phyloP scores from a whole-genome alignment of 768 basidiomycete genomes.

The Kwoniella dejecticola region DNA sequence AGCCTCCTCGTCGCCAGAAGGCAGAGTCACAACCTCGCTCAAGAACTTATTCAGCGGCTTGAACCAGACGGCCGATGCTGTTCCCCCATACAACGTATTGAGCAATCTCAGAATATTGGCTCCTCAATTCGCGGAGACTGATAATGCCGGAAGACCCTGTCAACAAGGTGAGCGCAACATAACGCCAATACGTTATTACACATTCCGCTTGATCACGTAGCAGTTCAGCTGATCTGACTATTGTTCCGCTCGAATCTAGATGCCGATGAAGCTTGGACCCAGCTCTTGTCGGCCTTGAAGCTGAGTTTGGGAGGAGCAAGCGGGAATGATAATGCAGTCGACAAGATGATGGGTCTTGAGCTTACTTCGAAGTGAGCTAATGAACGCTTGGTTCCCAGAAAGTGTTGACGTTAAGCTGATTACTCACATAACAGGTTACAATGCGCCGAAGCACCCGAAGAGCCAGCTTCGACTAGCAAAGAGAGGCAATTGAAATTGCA shows the following conservation, averaged over 20 bases:
- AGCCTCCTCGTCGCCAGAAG: conserved; percentile 13
- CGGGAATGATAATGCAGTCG: conserved; percentile 30
- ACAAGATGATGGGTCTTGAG: conserved; percentile 39
- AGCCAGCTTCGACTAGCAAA: conserved; percentile 64
- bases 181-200: too few species aligned
- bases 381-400: not conserved
- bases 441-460: conserved; percentile 80
- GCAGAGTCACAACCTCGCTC: conserved; percentile 54
- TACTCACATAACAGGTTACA: conserved; percentile 62
- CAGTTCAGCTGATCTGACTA: not conserved
- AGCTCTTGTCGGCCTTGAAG: conserved; percentile 42
- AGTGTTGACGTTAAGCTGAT: not conserved
- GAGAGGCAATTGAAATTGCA: conserved; percentile 86
- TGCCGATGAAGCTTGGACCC: conserved; percentile 55
- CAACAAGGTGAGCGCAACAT: conserved; percentile 66
- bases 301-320: conserved; percentile 7
- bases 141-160: conserved; percentile 64
- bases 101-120: conserved; percentile 68
- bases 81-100: conserved; percentile 72
- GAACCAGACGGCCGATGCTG: conserved; percentile 71
- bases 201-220: not conserved
- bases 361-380: conserved; percentile 38
- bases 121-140: conserved; percentile 85
- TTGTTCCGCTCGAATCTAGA: conserved; percentile 25
- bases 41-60: conserved; percentile 73